Evolutionary conservation across 495 filamentous ascomycete species (phyloP).

Genomic region (Aspergillus bridgeri): DNA sequence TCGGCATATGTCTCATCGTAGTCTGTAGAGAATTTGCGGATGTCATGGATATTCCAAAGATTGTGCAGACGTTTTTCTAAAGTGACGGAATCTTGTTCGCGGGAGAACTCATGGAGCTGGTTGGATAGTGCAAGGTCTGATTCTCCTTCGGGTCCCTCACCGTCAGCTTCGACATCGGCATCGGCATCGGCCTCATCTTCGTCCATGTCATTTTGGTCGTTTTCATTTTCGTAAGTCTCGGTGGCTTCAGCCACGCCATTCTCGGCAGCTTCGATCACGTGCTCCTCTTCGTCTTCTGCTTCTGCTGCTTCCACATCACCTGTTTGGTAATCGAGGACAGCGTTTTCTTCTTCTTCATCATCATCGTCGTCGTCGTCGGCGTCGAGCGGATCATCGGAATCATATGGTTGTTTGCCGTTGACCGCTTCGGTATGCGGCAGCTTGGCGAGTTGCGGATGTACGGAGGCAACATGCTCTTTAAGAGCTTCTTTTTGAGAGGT

Average conservation of each 20-base stretch:
- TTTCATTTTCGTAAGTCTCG: conserved; percentile 22
- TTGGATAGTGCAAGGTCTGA: conserved; percentile 27
- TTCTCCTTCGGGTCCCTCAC: conserved; percentile 17
- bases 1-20: conserved; percentile 30
- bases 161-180: conserved; percentile 20
- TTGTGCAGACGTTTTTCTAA: conserved; percentile 57
- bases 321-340: neutral
- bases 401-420: conserved; percentile 10
- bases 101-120: conserved; percentile 28
- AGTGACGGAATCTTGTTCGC: conserved; percentile 49
- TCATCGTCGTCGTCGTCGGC: conserved; percentile 12
- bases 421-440: conserved; percentile 3
- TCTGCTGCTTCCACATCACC: conserved; percentile 11
- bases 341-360: neutral
- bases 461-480: conserved; percentile 29
- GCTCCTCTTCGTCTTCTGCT: conserved; percentile 19
- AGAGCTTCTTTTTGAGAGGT: conserved; percentile 29
- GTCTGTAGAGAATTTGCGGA: conserved; percentile 41
- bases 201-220: conserved; percentile 20
- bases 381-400: conserved; percentile 11
- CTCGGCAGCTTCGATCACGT: conserved; percentile 14
- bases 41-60: conserved; percentile 56
- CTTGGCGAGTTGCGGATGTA: conserved; percentile 32
- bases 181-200: conserved; percentile 21
- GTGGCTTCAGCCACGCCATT: conserved; percentile 19